phyloP scores from a whole-genome alignment of 2,329 filamentous ascomycete species.

The Hymenoscyphus fructigenus region DNA sequence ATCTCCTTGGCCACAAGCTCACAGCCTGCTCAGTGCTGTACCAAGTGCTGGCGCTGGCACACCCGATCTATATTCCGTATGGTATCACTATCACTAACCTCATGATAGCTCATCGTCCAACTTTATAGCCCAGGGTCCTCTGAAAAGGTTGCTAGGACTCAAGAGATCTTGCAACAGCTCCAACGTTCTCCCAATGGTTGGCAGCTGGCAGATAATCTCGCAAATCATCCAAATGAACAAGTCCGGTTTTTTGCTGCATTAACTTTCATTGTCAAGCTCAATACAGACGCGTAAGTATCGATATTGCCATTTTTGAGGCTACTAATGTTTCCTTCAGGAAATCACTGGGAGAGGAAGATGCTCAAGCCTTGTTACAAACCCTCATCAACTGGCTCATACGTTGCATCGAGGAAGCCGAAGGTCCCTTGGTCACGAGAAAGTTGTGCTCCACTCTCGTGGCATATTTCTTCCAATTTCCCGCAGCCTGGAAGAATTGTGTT shows the following conservation, averaged over 20 bases:
- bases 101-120: conserved; percentile 45
- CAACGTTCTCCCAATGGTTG: conserved; percentile 82
- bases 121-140: conserved; percentile 48
- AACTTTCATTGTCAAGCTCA: conserved; percentile 91
- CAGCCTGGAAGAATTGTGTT: conserved; percentile 65
- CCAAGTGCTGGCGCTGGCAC: background rate
- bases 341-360: conserved; percentile 50
- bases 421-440: conserved; percentile 67
- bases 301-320: background rate
- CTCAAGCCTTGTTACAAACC: conserved; percentile 55
- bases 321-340: conserved; percentile 38
- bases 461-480: conserved; percentile 70
- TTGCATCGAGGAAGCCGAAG: conserved; percentile 51
- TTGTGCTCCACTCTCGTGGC: conserved; percentile 75
- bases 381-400: conserved; percentile 63
- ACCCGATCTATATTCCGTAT: background rate
- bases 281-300: conserved; percentile 71
- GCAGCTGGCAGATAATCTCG: conserved; percentile 76
- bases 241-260: conserved; percentile 90
- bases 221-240: conserved; percentile 67
- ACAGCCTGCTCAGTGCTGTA: background rate
- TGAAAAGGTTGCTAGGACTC: conserved; percentile 51
- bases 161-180: conserved; percentile 74
- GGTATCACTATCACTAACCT: conserved; percentile 10
- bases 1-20: background rate